Base-by-base conservation (phyloP, 306 rosid genomes). In the Cicer judaicum region DNA sequence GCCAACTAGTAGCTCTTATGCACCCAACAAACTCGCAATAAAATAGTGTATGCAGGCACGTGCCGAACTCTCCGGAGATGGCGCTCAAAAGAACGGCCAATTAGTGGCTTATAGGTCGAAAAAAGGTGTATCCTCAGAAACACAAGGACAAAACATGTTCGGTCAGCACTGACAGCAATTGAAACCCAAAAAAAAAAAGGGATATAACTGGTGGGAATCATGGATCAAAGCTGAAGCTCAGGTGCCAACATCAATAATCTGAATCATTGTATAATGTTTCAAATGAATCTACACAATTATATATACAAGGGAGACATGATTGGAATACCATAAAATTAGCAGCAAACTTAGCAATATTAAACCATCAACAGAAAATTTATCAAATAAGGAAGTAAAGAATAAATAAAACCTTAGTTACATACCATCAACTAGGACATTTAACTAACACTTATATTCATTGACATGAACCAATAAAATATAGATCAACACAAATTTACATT, bases 401-500 rank as follows among this genome's bases (percentile, higher is more conserved):
- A 44, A 8, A 44, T 44, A 12, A 44, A 10, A 44, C 11, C 11
- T 8, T 8, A 44, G 11, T 44, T 44, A 44, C 49, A 44, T 44
- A 44, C 49, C 11, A 44, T 44, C 13, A 10, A 44, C 49, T 8
- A 8, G 1, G 49, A 44, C 49, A 44, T 44, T 44, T 44, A 44
- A 44, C 13, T 44, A 44, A 44, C 49, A 44, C 49, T 8, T 44
- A 78, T 48, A 72, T 59, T 41, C 68, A 76, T 15, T 50, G n/a
- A 48, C 52, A 67, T 50, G 42, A 10, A 61, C 63, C 47, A 52
- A 72, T 36, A 52, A 14, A 72, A 47, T n/a, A 75, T 19, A 44
- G 24, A 76, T 67, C 19, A 15, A 38, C 50, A 63, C 13, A 34
- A 46, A 42, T 69, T 74, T 70, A 73, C 57, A 9, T 74, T 90